These are phyloP conservation scores for Aspergillus sparsus DNA, from an alignment of 495 filamentous ascomycete species.

Conservation along the genomic window DNA sequence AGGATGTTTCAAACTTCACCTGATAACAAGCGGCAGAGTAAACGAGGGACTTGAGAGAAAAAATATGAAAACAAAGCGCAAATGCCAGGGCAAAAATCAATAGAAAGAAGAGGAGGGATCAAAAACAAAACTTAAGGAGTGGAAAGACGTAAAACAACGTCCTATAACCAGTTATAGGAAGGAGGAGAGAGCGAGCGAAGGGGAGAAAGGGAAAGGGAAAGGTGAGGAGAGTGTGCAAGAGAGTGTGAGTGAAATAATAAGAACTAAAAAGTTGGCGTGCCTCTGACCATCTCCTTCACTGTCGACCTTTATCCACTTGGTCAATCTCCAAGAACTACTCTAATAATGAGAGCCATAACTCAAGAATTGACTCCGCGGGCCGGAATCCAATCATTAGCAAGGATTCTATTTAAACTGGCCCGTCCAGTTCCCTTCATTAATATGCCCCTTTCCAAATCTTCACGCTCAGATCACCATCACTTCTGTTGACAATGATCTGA, in stretches of 20 bases:
- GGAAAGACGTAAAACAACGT: constrained; percentile 19
- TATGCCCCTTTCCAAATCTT: background rate
- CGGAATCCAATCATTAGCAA: background rate
- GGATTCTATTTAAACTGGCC: background rate
- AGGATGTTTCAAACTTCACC: constrained; percentile 6
- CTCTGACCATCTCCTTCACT: background rate
- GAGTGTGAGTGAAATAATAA: background rate
- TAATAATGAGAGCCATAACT: background rate
- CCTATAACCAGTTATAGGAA: background rate
- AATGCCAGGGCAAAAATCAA: background rate
- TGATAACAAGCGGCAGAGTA: constrained; percentile 1
- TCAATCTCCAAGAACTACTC: background rate
- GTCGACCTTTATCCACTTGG: constrained; percentile 1
- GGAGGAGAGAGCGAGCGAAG: constrained; percentile 1
- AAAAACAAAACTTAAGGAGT: constrained; percentile 13
- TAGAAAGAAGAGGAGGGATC: background rate
- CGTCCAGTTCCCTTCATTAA: background rate
- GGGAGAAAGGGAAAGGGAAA: background rate
- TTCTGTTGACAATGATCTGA: background rate
- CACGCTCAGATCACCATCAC: background rate
- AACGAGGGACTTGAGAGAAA: constrained; percentile 13
- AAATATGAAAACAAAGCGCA: constrained; percentile 1
- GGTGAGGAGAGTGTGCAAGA: background rate
- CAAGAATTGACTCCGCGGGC: too few species aligned
- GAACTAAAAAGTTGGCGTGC: background rate